These are phyloP conservation scores for Haematococcus sp. DNA, from an alignment of 139 green algal species.

Conservation along the genomic window DNA sequence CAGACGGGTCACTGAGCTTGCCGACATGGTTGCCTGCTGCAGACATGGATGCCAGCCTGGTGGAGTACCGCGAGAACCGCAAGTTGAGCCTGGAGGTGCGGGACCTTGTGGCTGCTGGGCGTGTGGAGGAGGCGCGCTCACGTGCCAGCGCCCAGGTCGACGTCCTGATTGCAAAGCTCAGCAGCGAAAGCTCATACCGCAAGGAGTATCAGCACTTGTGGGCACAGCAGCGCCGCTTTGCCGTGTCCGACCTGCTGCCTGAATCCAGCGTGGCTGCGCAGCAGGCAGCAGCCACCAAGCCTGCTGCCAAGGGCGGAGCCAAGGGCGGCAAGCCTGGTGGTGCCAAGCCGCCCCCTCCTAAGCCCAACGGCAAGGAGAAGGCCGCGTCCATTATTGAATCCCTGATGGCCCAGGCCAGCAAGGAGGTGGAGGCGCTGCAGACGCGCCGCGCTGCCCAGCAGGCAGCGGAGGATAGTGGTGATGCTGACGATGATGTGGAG, in stretches of 20 bases:
- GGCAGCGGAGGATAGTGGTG: conserved; percentile 1
- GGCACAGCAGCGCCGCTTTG: conserved; percentile 45
- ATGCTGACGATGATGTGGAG: conserved; percentile 21
- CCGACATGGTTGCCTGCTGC: too few relatives aligned
- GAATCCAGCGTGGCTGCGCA: conserved; percentile 16
- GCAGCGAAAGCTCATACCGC: conserved; percentile 27
- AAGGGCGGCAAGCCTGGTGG: not conserved
- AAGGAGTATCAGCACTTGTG: conserved; percentile 48
- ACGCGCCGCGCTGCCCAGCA: conserved; percentile 6
- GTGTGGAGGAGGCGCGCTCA: conserved; percentile 34
- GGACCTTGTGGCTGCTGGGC: conserved; percentile 51
- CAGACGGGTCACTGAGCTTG: too few relatives aligned
- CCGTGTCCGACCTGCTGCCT: conserved; percentile 53
- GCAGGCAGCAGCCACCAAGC: not conserved
- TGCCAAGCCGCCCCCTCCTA: conserved; percentile 3
- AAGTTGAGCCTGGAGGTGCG: conserved; percentile 47
- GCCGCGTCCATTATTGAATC: conserved; percentile 45
- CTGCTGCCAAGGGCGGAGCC: not conserved
- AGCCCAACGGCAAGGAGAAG: conserved; percentile 44
- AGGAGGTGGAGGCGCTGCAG: conserved; percentile 11
- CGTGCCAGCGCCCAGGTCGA: conserved; percentile 24
- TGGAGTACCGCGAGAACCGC: conserved; percentile 56
- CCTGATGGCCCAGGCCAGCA: conserved; percentile 31
- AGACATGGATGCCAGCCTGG: conserved; percentile 35
- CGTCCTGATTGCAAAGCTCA: conserved; percentile 26